A percentile compares a stretch with the other conserved stretches of the same genome.
phyloP scores from a whole-genome alignment of 1,284 basidiomycete genomes.

The Microbotryum lychnidis-dioicae region DNA sequence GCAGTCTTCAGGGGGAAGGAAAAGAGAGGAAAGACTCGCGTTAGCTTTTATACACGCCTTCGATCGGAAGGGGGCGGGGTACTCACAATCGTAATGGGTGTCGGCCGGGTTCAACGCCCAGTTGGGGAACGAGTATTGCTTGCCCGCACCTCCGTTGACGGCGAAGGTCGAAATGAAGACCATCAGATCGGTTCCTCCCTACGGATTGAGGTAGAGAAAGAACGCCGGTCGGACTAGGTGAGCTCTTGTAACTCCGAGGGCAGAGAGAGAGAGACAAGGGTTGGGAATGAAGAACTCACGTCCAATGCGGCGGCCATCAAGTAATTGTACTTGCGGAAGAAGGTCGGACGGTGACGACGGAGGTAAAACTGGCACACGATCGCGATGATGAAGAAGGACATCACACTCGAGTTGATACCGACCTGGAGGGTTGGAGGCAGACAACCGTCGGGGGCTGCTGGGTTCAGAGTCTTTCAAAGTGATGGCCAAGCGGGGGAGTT shows the following conservation, averaged over 20 bases:
- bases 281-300: not conserved
- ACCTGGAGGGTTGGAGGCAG: slow-evolving; percentile 14
- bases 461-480: too few relatives aligned
- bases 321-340: slow-evolving; percentile 33
- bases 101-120: not conserved
- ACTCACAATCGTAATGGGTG: too few relatives aligned
- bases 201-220: too few relatives aligned
- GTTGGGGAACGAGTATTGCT: not conserved
- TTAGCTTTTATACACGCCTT: too few relatives aligned
- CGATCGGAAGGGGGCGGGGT: too few relatives aligned
- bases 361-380: slow-evolving; percentile 8
- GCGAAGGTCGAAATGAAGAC: slow-evolving; percentile 23
- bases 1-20: too few relatives aligned
- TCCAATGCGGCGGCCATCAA: slow-evolving; percentile 31
- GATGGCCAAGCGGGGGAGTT: too few relatives aligned
- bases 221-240: too few relatives aligned
- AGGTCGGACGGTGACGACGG: slow-evolving; percentile 13
- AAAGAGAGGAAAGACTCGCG: too few relatives aligned
- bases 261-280: too few relatives aligned
- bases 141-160: slow-evolving; percentile 1
- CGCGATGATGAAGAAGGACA: slow-evolving; percentile 7
- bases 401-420: slow-evolving; percentile 14
- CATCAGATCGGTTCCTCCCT: slow-evolving; percentile 21
- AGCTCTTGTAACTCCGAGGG: too few relatives aligned
- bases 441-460: not conserved